phyloP scores from a whole-genome alignment of 2,329 filamentous ascomycete genomes.

The Sporothrix luriei region DNA sequence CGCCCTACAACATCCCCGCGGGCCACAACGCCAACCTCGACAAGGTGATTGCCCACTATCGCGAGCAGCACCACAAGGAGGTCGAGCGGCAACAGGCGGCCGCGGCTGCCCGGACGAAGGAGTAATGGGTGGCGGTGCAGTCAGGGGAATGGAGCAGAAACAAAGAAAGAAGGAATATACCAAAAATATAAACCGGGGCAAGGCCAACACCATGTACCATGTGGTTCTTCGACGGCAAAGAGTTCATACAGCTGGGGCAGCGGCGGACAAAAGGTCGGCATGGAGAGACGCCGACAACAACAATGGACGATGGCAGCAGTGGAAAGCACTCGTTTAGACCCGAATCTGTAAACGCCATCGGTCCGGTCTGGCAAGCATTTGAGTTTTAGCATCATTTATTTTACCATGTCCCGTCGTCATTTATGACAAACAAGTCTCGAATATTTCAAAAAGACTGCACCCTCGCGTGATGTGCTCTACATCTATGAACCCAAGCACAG shows the following conservation, averaged over 20 bases:
- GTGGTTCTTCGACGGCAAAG: neutral
- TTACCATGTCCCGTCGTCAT: constrained; percentile 5
- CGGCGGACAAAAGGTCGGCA: neutral
- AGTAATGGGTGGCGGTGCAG: constrained; percentile 39
- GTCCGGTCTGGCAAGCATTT: constrained; percentile 21
- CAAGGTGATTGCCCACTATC: constrained; percentile 61
- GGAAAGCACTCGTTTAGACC: neutral
- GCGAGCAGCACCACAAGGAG: constrained; percentile 56
- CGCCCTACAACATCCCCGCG: constrained; percentile 57
- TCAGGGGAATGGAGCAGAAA: neutral
- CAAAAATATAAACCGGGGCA: constrained; percentile 19
- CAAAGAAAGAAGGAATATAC: neutral
- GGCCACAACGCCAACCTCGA: constrained; percentile 59
- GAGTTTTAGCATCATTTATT: constrained; percentile 19
- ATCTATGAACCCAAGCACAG: neutral
- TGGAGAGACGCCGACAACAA: neutral
- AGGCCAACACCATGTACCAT: constrained; percentile 15
- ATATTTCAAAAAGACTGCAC: neutral
- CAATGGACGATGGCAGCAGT: neutral
- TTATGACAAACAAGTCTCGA: neutral
- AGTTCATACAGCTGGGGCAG: neutral
- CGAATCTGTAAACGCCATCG: neutral
- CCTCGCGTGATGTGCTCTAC: too few species aligned
- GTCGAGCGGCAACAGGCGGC: constrained; percentile 57
- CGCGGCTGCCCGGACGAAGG: constrained; percentile 38